Base-by-base conservation (phyloP, 1,139 yeast species). In the Hyphopichia buzzinii region DNA sequence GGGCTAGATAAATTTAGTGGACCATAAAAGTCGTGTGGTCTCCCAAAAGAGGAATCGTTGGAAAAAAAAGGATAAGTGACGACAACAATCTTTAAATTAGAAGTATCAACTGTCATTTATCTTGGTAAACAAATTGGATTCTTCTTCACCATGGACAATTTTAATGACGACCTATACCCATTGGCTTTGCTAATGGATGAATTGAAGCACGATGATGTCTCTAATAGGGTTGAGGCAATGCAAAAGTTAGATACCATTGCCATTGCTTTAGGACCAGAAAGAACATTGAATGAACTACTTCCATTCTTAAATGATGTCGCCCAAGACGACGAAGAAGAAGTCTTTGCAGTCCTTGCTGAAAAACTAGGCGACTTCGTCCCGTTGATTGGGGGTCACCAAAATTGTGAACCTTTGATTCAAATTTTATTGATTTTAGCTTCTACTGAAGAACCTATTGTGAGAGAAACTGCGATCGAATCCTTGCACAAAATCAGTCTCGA, bases 241-340 rank as follows among this genome's bases (percentile, higher is more conserved):
- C 86, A 86, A 52, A 82, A 94, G 49, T 72, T 94, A 48, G 95
- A 92, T 48, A 90, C 97, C 29, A 92, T 94, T 55, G 96, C 97
- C 32, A 71, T 89, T 43, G 98, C 98, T 2, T 70, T 94, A 44
- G 98, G 98, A 8, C 94, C 95, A 7, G 96, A 88, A 57, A 77
- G 98, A 55, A 87, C 97, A 13, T 75, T 96, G 42, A 74, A 76
- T 35, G 98, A 94, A 61, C 74, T 94, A 55, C 72, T 94, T 41
- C 97, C 97, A 26, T 92, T 92, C 57, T 74, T 94, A 46, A 64
- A 62, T 44, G 87, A 85, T 50, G 97, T 89, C 30, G 90, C 97
- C 8, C 96, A 92, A 49, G 99, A 92, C 53, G 99, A 94, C 58
- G 98, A 94, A 62, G 99, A 94, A 60, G 99, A 94, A 62, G 96